phyloP scores from a whole-genome alignment of 768 basidiomycete genomes.

The Rhizopogon vinicolor region DNA sequence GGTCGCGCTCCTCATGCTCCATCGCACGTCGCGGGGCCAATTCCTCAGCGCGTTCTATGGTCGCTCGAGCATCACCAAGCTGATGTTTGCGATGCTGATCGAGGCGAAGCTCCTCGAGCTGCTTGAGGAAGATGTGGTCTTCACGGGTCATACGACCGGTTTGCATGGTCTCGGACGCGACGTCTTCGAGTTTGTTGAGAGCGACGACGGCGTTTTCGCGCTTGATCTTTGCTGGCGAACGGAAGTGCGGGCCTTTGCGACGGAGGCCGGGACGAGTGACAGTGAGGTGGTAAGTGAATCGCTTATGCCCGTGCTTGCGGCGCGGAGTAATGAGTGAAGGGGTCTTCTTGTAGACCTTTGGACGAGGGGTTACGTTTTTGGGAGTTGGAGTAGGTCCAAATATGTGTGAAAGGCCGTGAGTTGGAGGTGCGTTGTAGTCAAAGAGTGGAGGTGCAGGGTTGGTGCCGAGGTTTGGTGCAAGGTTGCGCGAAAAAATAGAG shows the following conservation, averaged over 20 bases:
- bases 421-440: constrained; percentile 9
- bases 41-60: constrained; percentile 16
- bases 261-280: constrained; percentile 1
- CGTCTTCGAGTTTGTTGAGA: background rate
- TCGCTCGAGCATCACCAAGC: constrained; percentile 18
- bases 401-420: constrained; percentile 1
- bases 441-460: background rate
- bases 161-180: constrained; percentile 11
- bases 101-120: constrained; percentile 12
- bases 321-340: background rate
- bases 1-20: constrained; percentile 17
- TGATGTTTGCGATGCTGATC: constrained; percentile 9
- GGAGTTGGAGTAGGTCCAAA: background rate
- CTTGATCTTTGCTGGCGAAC: background rate
- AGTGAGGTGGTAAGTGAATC: constrained; percentile 7
- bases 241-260: constrained; percentile 1
- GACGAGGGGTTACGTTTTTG: background rate
- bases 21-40: constrained; percentile 6
- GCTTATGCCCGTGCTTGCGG: constrained; percentile 16
- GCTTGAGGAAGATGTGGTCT: constrained; percentile 22
- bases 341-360: background rate
- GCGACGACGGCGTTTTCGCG: background rate
- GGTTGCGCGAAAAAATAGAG: background rate
- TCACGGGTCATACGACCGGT: constrained; percentile 9
- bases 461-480: constrained; percentile 4